Evolutionary conservation across 805 yeast genomes (phyloP), one percentile per base, ranked within the genome.

Genomic region (Wickerhamiella dianesei): DNA sequence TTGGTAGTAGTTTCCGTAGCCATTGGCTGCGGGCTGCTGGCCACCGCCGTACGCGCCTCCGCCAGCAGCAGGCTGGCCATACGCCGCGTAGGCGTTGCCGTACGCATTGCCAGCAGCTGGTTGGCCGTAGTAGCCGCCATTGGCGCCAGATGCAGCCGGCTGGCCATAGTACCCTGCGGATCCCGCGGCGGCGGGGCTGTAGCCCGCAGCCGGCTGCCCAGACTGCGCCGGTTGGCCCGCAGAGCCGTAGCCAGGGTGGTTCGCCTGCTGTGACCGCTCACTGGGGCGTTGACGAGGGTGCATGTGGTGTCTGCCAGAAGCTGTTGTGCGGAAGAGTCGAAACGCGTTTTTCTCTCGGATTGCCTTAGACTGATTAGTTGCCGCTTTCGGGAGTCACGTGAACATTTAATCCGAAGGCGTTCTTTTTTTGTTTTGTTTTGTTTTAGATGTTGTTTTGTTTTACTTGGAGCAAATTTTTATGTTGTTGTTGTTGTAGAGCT

Each of bases 231-330:
- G 35, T 18, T 14, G 43, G 32, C 32, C 32, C 6, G 32, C 9
- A 17, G 53, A 48, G 25, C 44, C 35, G 45, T 50, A 50, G 35
- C 50, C 47, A 21, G 41, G 50, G 45, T 51, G 43, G 39, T 47
- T 41, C 19, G 51, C 49, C 39, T 45, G 51, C 44, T 43, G 51
- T 21, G 49, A 40, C 43, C 45, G 48, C 51, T 45, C 45, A 17
- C 16, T 36, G 18, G 40, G 16, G 37, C 29, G 32, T 21, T 21
- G 29, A 40, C 35, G 43, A 40, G 14, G 16, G 41, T 12, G 21
- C 19, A 19, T 18, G 21, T 16, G 41, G 41, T n/a, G 39, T 5
- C n/a, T n/a, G 32, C 32, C 32, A 25, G 9, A 25, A 12, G 32
- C 12, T 25, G 32, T 25, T 25, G 32, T 6, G 12, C 12, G 32